Base-by-base conservation (phyloP, 495 filamentous ascomycete genomes). In the Podospora conica region DNA sequence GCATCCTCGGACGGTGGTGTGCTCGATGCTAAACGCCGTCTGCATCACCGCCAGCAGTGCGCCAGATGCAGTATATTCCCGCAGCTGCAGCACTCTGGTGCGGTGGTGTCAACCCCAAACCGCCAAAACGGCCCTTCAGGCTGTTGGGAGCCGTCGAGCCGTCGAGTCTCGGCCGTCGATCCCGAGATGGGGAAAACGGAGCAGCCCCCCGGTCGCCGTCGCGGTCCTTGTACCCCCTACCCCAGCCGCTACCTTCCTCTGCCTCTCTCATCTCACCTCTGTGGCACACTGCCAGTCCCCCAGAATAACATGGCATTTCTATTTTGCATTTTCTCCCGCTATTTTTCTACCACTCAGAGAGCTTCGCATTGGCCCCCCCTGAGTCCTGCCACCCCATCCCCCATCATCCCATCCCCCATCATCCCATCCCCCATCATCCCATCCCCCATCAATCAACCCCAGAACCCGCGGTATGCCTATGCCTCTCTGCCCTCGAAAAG, bases 251-350 rank as follows among this genome's bases (percentile, higher is more conserved):
- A 57, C 60, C 7, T 31, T 53, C 60, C 7, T 74, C 71, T 76
- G 72, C 68, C 73, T 48, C 23, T 33, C 62, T 57, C 69, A 65
- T 70, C 63, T 48, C 71, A 71, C 3, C 7, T 8, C 48, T 65
- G 71, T 62, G 53, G 63, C 58, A 58, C 63, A 10, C 29, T 24
- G 25, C 61, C 53, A 55, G 33, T 54, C 55, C 60, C 69, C 70
- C 69, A 74, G 68, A 60, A 33, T 64, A 69, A 67, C 68, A 69
- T 67, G 62, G 60, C 67, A 65, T 63, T 73, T 70, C 66, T 73
- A 73, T 73, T 74, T 74, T 73, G 55, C 59, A 60, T 21, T 56
- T 64, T 56, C 25, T n/a, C 62, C 66, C 69, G 59, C 72, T 68
- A 64, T 69, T 70, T 67, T 68, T 20, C 63, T 65, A 66, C 71